phyloP scores from a whole-genome alignment of 2,329 filamentous ascomycete species.

The Penicillium paneum region DNA sequence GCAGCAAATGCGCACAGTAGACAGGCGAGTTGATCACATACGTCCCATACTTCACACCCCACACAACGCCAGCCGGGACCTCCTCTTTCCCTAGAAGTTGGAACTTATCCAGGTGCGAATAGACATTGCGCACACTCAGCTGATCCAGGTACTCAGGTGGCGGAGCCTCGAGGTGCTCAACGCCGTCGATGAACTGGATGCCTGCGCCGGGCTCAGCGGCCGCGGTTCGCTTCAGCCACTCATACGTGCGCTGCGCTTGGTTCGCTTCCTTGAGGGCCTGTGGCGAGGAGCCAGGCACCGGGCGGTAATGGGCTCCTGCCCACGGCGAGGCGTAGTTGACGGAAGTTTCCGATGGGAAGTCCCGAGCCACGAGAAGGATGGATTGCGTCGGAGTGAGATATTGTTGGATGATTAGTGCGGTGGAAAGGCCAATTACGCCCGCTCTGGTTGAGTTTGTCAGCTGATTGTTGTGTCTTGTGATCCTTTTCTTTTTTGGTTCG shows the following conservation, averaged over 20 bases:
- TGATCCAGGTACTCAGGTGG: conserved; percentile 34
- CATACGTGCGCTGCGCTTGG: conserved; percentile 40
- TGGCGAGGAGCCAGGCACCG: conserved; percentile 40
- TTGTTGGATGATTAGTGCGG: conserved; percentile 36
- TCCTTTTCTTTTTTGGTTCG: not conserved
- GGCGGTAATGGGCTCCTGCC: conserved; percentile 49
- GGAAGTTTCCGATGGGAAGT: conserved; percentile 41
- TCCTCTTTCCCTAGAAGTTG: conserved; percentile 29
- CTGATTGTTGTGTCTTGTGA: not conserved
- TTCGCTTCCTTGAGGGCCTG: conserved; percentile 36
- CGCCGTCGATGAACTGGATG: conserved; percentile 36
- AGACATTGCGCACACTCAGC: conserved; percentile 27
- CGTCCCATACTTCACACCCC: conserved; percentile 42
- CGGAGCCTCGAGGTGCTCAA: conserved; percentile 45
- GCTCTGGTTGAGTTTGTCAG: conserved; percentile 29
- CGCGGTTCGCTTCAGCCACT: conserved; percentile 38
- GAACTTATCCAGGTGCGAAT: conserved; percentile 37
- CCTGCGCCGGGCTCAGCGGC: conserved; percentile 36
- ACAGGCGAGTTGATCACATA: conserved; percentile 46
- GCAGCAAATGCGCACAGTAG: conserved; percentile 43
- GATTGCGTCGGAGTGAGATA: conserved; percentile 25
- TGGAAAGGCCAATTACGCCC: conserved; percentile 41
- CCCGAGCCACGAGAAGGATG: conserved; percentile 41
- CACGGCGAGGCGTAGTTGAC: conserved; percentile 47
- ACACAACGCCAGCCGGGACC: conserved; percentile 36